Evolutionary conservation across 2,329 filamentous ascomycete species (phyloP).

Genomic region (Colletotrichum plurivorum): DNA sequence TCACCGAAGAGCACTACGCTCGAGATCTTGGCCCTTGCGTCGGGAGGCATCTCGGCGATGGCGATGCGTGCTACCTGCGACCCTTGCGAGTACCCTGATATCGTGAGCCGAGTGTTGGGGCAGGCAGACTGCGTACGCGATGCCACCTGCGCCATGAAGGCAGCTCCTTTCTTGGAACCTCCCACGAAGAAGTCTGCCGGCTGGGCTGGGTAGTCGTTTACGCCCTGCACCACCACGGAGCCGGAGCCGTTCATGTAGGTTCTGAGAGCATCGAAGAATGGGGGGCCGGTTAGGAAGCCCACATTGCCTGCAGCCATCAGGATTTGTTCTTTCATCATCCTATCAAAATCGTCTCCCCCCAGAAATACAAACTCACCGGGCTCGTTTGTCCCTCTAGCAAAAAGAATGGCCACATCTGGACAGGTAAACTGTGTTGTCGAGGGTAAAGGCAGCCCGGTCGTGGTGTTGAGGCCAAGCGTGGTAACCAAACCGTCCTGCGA

Average conservation of each 20-base stretch:
- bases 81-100: constrained; percentile 49
- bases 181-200: constrained; percentile 26
- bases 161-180: constrained; percentile 30
- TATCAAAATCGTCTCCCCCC: neutral
- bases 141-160: constrained; percentile 51
- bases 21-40: constrained; percentile 41
- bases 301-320: constrained; percentile 45
- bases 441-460: constrained; percentile 22
- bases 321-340: neutral
- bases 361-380: constrained; percentile 22
- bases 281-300: constrained; percentile 47
- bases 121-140: constrained; percentile 48
- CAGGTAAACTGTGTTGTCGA: constrained; percentile 20
- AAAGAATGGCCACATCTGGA: constrained; percentile 39
- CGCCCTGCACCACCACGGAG: constrained; percentile 45
- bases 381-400: constrained; percentile 40
- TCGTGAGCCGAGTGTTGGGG: constrained; percentile 44
- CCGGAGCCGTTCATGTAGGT: constrained; percentile 41
- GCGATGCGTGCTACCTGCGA: constrained; percentile 47
- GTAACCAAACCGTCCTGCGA: constrained; percentile 34
- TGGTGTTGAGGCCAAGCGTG: constrained; percentile 26
- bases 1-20: constrained; percentile 52
- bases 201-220: constrained; percentile 43
- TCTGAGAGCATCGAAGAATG: constrained; percentile 45
- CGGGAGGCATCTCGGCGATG: constrained; percentile 42